These are phyloP conservation scores for Hypomontagnella submonticulosa DNA, from an alignment of 495 filamentous ascomycete species.

Conservation along the genomic window DNA sequence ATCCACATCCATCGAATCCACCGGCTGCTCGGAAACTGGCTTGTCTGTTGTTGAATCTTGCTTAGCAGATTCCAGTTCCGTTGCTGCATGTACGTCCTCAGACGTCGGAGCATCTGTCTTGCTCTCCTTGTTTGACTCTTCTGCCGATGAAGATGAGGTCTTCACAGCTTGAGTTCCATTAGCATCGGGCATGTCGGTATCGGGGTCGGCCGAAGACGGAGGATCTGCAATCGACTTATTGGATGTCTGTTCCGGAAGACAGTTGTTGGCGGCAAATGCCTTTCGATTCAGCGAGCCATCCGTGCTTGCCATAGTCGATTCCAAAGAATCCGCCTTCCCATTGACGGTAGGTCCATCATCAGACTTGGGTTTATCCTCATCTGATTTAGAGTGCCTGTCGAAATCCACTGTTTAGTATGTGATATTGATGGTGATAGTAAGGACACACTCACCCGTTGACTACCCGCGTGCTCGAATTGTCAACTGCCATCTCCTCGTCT, in stretches of 20 bases:
- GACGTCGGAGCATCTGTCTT: constrained; percentile 16
- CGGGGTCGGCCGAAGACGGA: constrained; percentile 21
- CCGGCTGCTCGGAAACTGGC: background rate
- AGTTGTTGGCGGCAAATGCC: constrained; percentile 31
- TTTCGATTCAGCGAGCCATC: constrained; percentile 34
- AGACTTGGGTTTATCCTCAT: constrained; percentile 42
- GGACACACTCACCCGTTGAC: constrained; percentile 43
- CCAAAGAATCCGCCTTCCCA: constrained; percentile 31
- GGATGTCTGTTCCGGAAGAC: constrained; percentile 28
- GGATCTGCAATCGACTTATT: constrained; percentile 23
- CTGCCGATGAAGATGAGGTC: constrained; percentile 8
- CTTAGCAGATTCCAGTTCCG: constrained; percentile 9
- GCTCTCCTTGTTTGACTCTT: constrained; percentile 15
- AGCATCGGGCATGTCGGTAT: constrained; percentile 50
- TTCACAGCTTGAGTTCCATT: constrained; percentile 29
- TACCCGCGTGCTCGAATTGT: constrained; percentile 21
- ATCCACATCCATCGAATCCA: constrained; percentile 50
- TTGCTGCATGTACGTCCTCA: constrained; percentile 9
- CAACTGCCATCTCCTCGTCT: constrained; percentile 28
- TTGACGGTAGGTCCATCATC: constrained; percentile 41
- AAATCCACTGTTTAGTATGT: constrained; percentile 17
- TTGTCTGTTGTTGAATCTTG: constrained; percentile 14
- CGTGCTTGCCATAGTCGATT: constrained; percentile 23
- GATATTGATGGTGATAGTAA: constrained; percentile 36
- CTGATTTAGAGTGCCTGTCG: constrained; percentile 40